These are phyloP conservation scores for Leishmania tropica DNA, from an alignment of 208 protist species.

Conservation along the genomic window DNA sequence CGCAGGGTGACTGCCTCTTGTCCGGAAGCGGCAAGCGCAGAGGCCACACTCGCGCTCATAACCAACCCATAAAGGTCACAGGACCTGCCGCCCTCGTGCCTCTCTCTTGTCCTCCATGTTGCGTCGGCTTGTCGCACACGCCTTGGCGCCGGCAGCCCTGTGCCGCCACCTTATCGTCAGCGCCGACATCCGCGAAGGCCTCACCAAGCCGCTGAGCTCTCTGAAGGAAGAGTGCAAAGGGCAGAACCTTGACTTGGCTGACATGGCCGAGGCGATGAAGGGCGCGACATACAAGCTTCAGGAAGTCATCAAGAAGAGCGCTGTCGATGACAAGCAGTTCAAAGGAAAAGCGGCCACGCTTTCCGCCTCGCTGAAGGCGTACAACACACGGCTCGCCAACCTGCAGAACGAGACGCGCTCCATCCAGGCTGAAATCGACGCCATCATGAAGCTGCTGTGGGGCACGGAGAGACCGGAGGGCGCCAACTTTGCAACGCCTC, in stretches of 20 bases:
- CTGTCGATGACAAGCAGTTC: conserved; percentile 69
- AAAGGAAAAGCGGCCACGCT: conserved; percentile 79
- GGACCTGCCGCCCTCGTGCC: neutral
- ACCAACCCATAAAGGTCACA: neutral
- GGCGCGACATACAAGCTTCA: conserved; percentile 59
- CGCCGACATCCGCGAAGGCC: conserved; percentile 49
- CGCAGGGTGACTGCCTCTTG: neutral
- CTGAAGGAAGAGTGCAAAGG: conserved; percentile 89
- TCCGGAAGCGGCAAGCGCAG: neutral
- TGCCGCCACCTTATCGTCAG: conserved; percentile 34
- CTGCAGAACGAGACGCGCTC: conserved; percentile 86
- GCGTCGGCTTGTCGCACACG: conserved; percentile 11
- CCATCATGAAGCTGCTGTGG: conserved; percentile 83
- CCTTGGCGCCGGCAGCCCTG: conserved; percentile 1
- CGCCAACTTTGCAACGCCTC: conserved; percentile 64
- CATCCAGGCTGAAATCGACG: conserved; percentile 79
- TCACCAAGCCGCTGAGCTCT: conserved; percentile 79
- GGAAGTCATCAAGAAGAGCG: conserved; percentile 45
- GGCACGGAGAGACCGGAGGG: conserved; percentile 69
- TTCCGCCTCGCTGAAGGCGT: conserved; percentile 84
- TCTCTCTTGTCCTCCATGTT: conserved; percentile 11
- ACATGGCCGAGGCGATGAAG: conserved; percentile 88
- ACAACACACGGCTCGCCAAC: conserved; percentile 80
- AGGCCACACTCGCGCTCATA: neutral
- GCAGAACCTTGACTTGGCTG: conserved; percentile 82